Base-by-base conservation (phyloP, 345 rosid species). In the Geranium rotundifolium region DNA sequence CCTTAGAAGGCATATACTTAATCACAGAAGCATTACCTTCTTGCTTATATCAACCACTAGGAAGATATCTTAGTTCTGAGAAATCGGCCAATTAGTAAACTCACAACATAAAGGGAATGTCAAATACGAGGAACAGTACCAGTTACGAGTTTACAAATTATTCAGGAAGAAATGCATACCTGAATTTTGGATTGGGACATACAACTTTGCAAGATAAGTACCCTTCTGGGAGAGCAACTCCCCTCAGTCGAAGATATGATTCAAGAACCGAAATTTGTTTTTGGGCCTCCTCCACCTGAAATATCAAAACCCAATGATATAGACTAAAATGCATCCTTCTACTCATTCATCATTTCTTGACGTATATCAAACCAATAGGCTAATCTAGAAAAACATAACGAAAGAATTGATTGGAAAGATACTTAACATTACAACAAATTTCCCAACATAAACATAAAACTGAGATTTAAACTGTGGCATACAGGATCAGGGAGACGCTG, bases 221-320 rank as follows among this genome's bases (percentile, higher is more conserved):
- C 69, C 87, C 98, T 66, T 87, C 88, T 4, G 83, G 91, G 54
- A 92, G 69, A 69, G 86, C 60, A 73, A 89, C 75, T 37, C 98
- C 96, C 67, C 95, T 85, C 74, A 85, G 98, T 63, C 85, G 89
- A 71, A 89, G 84, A 77, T 92, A 92, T 62, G 90, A 82, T 78
- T 85, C 89, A 66, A 92, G 93, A 75, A 92, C 67, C 23, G 76
- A 77, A 77, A 82, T 85, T 71, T 80, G 82, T 64, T 75, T 80
- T 65, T 79, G 84, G 29, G 72, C 75, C 76, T 83, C 84, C 54
- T 72, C 80, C 34, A 87, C 69, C 98, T 92, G 82, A 69, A 66
- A 77, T 17, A 49, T 4, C 3, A 1, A 63, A n/a, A n/a, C n/a
- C n/a, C n/a, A n/a, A n/a, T n/a, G n/a, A n/a, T n/a, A 57, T n/a